phyloP scores from a whole-genome alignment of 768 basidiomycete species.

The Zangia roseola region DNA sequence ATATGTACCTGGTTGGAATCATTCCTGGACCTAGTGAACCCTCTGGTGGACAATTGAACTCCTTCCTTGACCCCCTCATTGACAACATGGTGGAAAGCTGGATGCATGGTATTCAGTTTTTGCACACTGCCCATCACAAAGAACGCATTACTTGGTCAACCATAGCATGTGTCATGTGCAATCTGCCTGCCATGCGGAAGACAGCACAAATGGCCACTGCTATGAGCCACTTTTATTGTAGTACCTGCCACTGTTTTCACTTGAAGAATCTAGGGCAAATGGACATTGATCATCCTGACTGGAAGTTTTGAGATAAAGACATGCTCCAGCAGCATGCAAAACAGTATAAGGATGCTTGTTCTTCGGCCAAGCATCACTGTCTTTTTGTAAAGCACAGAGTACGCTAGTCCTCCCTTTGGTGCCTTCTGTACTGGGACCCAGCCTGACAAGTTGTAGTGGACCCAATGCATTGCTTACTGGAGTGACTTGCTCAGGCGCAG shows the following conservation, averaged over 20 bases:
- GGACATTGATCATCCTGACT: not conserved
- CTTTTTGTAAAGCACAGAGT: constrained; percentile 5
- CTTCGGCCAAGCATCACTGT: not conserved
- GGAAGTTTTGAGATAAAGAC: constrained; percentile 4
- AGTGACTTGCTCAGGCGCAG: not conserved
- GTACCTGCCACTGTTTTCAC: constrained; percentile 26
- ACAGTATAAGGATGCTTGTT: not conserved
- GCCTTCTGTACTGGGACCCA: not conserved
- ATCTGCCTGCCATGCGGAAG: constrained; percentile 34
- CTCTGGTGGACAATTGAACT: constrained; percentile 27
- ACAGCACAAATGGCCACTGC: constrained; percentile 22
- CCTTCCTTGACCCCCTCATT: constrained; percentile 30
- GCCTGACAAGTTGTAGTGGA: not conserved
- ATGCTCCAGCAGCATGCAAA: not conserved
- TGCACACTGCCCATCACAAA: constrained; percentile 12
- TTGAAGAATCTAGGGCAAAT: not conserved
- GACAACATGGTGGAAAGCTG: constrained; percentile 22
- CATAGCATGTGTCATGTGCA: constrained; percentile 21
- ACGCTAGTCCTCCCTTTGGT: constrained; percentile 10
- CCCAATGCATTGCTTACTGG: not conserved
- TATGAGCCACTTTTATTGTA: constrained; percentile 30
- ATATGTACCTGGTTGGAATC: constrained; percentile 24
- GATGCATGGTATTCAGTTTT: not conserved
- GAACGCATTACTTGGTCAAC: constrained; percentile 6
- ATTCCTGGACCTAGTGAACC: constrained; percentile 33